Base-by-base conservation (phyloP, 208 protist species). In the Acanthamoeba castellanii region DNA sequence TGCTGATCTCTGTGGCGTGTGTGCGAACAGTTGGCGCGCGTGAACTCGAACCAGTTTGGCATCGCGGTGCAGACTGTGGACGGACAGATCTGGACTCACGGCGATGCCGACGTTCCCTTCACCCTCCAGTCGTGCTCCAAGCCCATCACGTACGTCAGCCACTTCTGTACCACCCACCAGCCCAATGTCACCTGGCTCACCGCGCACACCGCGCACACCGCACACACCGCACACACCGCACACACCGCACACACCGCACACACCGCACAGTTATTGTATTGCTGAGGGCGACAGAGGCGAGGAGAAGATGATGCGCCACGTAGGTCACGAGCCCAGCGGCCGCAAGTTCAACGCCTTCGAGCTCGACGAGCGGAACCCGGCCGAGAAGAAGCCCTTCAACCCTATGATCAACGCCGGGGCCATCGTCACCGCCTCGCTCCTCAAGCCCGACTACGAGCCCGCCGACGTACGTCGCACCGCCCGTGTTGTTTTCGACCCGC, bases 41-140 rank as follows among this genome's bases (percentile, higher is more conserved):
- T 96, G n/a, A 50, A 96, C 57, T 93, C 95, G 27, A 57, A 94
- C 7, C 74, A 74, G 20, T 96, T 94, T 68, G 96, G 96, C 47
- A 27, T 96, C 20, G 34, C 89, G 30, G 82, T 96, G 66, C 59
- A 61, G 37, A 96, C 95, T 1, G 95, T 96, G 11, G 94, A 96
- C 55, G 95, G 95, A 14, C 95, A 96, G 87, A 22, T 50, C 34
- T 96, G 93, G 66, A 68, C 32, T 32, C 18, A 70, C 52, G 95
- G 95, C 42, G 92, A 96, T 47, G n/a, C 32, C 70, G 32, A 96
- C 66, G 30, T 95, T 18, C 61, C 61, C 55, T 96, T 96, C 92
- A 91, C 88, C 16, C 70, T 96, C 30, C 96, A 96, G 76, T 95
- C 93, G 25, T 96, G 95, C 88, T 76, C 68, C 47, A 96, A 96